Percentiles rank a stretch among this genome's conserved stretches.
These are phyloP conservation scores for Aspergillus ochraceus DNA, from an alignment of 2,329 filamentous ascomycete species.

Conservation along the genomic window DNA sequence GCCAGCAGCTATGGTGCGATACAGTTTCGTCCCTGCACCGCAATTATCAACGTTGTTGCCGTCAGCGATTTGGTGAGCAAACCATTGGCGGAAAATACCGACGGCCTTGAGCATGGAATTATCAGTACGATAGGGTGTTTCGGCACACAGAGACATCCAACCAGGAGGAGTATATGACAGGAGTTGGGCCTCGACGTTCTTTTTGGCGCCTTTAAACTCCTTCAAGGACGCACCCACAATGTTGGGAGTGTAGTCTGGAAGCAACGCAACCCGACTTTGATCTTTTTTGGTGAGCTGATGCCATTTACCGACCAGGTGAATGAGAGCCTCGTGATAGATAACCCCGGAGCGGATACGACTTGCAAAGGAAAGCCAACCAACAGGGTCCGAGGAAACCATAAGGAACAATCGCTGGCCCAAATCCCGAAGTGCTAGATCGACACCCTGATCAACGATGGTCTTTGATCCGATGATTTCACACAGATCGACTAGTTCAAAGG, in stretches of 20 bases:
- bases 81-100: not conserved
- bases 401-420: constrained; percentile 48
- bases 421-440: not conserved
- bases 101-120: not conserved
- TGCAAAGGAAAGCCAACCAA: constrained; percentile 49
- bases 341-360: constrained; percentile 46
- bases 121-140: not conserved
- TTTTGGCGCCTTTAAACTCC: not conserved
- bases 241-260: constrained; percentile 20
- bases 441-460: not conserved
- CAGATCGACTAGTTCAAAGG: not conserved
- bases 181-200: not conserved
- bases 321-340: constrained; percentile 34
- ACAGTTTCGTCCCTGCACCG: not conserved
- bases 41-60: not conserved
- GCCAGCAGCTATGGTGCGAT: not conserved
- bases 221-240: not conserved
- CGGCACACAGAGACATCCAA: no score
- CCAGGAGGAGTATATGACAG: not conserved
- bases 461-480: not conserved
- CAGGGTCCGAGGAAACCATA: constrained; percentile 44
- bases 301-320: constrained; percentile 36
- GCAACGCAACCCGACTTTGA: constrained; percentile 7
- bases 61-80: not conserved
- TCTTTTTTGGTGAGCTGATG: constrained; percentile 17